Evolutionary conservation across 1,284 basidiomycete genomes (phyloP).

Genomic region (Ceratobasidium sp.): DNA sequence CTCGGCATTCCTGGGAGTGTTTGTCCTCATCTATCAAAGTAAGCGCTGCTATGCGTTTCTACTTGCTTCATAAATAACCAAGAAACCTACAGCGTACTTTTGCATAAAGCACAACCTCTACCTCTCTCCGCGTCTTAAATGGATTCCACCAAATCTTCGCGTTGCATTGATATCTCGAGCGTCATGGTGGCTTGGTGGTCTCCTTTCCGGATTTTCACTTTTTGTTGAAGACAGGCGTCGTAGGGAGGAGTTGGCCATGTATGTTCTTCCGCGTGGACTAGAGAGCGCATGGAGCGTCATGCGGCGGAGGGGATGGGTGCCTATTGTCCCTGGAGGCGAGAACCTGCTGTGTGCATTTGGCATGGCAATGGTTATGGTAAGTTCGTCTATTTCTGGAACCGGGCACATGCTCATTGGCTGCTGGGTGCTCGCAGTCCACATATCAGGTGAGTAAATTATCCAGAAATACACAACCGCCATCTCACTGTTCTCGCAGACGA

Average conservation of each 20-base stretch:
- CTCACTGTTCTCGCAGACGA: conserved; percentile 63
- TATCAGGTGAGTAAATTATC: conserved; percentile 54
- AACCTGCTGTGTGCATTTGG: conserved; percentile 68
- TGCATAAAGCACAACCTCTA: conserved; percentile 63
- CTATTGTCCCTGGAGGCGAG: conserved; percentile 66
- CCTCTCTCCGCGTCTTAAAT: conserved; percentile 40
- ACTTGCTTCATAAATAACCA: background rate
- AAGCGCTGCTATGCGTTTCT: background rate
- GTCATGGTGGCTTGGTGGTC: conserved; percentile 79
- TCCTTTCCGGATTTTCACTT: conserved; percentile 77
- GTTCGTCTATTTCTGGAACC: conserved; percentile 43
- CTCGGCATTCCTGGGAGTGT: conserved; percentile 86
- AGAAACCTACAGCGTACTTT: conserved; percentile 66
- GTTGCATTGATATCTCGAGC: conserved; percentile 68
- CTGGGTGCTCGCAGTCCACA: conserved; percentile 51
- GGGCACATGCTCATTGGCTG: conserved; percentile 47
- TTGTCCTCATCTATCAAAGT: conserved; percentile 88
- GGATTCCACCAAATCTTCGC: conserved; percentile 45
- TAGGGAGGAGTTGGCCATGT: conserved; percentile 89
- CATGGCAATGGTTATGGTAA: conserved; percentile 91
- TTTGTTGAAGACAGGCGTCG: conserved; percentile 87
- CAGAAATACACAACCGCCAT: conserved; percentile 37
- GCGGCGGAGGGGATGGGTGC: conserved; percentile 77
- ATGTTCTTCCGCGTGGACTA: conserved; percentile 89
- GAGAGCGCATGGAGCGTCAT: conserved; percentile 87